Conservation (phyloP, 805 yeast genomes). For the Saturnispora kantuleensis region DNA sequence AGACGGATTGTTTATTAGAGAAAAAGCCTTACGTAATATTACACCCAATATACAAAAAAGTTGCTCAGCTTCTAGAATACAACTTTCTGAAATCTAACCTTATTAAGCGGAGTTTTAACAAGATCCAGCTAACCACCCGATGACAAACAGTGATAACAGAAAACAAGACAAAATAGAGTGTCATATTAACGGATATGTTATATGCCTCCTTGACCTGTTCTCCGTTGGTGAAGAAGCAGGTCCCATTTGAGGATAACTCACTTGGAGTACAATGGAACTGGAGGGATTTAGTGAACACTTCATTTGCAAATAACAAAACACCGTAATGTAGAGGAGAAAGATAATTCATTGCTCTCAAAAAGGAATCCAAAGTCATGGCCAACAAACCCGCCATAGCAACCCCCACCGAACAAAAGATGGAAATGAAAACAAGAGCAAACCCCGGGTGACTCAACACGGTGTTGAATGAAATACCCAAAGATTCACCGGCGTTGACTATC, state of each 20-base stretch:
- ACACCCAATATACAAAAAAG: too few species aligned
- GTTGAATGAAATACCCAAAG: constrained; percentile 73
- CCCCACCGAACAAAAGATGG: constrained; percentile 58
- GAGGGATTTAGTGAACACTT: constrained; percentile 44
- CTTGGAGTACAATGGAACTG: constrained; percentile 36
- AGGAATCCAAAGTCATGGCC: constrained; percentile 64
- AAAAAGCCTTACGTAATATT: too few species aligned
- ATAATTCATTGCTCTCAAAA: constrained; percentile 63
- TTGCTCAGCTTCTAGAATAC: background rate
- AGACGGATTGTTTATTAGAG: too few species aligned
- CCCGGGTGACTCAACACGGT: constrained; percentile 68
- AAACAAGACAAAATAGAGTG: constrained; percentile 31
- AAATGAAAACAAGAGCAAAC: constrained; percentile 65
- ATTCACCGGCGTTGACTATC: constrained; percentile 69
- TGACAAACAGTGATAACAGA: constrained; percentile 33
- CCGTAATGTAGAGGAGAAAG: constrained; percentile 71
- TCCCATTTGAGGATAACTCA: constrained; percentile 23
- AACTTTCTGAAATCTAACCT: constrained; percentile 11
- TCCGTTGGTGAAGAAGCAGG: constrained; percentile 46
- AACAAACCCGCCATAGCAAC: constrained; percentile 78
- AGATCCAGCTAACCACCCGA: constrained; percentile 29
- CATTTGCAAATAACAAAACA: constrained; percentile 48
- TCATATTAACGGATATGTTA: constrained; percentile 30
- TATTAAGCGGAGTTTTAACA: constrained; percentile 20
- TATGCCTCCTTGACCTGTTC: constrained; percentile 45